These are phyloP conservation scores for Suillus cothurnatus DNA, from an alignment of 768 basidiomycete genomes.

Conservation along the genomic window DNA sequence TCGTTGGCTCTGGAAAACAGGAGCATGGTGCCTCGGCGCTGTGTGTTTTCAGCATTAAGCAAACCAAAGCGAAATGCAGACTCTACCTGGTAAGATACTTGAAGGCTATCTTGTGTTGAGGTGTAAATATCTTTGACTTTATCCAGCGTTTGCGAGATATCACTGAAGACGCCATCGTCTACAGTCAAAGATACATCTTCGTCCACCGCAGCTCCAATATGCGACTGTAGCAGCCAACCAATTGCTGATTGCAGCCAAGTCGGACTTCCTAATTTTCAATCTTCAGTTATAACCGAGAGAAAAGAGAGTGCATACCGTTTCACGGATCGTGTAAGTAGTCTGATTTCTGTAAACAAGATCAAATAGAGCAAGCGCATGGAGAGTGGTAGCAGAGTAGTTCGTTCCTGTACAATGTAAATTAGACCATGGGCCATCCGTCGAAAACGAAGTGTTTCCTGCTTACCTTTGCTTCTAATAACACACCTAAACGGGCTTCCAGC, in stretches of 20 bases:
- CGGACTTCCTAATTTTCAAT: slow-evolving; percentile 36
- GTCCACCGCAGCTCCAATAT: slow-evolving; percentile 20
- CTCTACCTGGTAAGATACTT: slow-evolving; percentile 46
- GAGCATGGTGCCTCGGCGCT: slow-evolving; percentile 48
- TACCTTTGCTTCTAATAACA: slow-evolving; percentile 63
- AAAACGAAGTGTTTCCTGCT: slow-evolving; percentile 6
- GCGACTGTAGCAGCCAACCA: slow-evolving; percentile 33
- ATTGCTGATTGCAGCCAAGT: slow-evolving; percentile 30
- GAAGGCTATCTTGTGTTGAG: slow-evolving; percentile 49
- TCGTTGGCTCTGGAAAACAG: slow-evolving; percentile 31
- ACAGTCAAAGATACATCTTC: slow-evolving; percentile 31
- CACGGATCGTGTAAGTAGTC: slow-evolving; percentile 62
- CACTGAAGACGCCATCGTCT: slow-evolving; percentile 43
- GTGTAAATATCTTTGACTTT: slow-evolving; percentile 53
- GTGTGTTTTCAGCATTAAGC: slow-evolving; percentile 1
- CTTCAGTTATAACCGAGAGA: background rate
- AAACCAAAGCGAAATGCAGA: slow-evolving; percentile 10
- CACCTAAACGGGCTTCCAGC: slow-evolving; percentile 58
- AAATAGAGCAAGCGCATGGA: slow-evolving; percentile 63
- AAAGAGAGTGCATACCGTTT: slow-evolving; percentile 50
- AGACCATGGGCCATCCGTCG: background rate
- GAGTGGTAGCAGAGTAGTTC: slow-evolving; percentile 46
- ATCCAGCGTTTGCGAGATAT: slow-evolving; percentile 42
- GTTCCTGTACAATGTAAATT: slow-evolving; percentile 49
- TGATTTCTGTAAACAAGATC: slow-evolving; percentile 63